Base-by-base conservation (phyloP, 2,329 filamentous ascomycete species). In the Byssochlamys sp. region DNA sequence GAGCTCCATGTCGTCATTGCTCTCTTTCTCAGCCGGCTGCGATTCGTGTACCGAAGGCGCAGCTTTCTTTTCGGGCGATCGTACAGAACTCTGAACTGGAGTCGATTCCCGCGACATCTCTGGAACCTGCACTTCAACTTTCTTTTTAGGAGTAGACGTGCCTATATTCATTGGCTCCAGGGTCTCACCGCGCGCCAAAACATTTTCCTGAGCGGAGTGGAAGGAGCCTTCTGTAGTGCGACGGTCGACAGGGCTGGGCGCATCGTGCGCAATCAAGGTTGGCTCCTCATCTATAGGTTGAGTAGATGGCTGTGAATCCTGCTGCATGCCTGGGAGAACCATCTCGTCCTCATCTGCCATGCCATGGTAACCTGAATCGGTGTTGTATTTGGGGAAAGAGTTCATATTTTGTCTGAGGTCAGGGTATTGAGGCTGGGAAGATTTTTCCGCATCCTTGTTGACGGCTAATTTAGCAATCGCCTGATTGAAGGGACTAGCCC, bases 281-380 rank as follows among this genome's bases (percentile, higher is more conserved):
- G 65, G 62, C 28, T 68, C 67, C 26, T 70, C 52, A 24, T 74
- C 68, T 19, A 70, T 60, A 24, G 67, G 67, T 26, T 72, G 69
- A 19, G 70, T 73, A 55, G 68, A 69, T 25, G 63, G 58, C 53
- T 73, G 69, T 29, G 69, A 66, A 54, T 68, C 65, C 52, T 66
- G 60, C 53, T 69, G 68, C 31, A 66, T 63, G 49, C 67, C 65
- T 12, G 70, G 64, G 12, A 72, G 57, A 55, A 74, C 70, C 58
- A 74, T 62, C 52, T 73, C 71, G 24, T 74, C 74, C 48, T 73
- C 69, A 53, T 74, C 72, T 33, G 68, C 66, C 68, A 77, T 73
- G 48, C 74, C 76, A 69, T 79, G 75, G 57, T 79, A 78, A 9
- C 77, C 77, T 0, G 77, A 79, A 60, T 78, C 75, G 3, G 73